A percentile compares a stretch with the other conserved stretches of the same genome.
These are phyloP conservation scores for Starmerella riodocensis DNA, from an alignment of 805 yeast genomes.

Conservation along the genomic window DNA sequence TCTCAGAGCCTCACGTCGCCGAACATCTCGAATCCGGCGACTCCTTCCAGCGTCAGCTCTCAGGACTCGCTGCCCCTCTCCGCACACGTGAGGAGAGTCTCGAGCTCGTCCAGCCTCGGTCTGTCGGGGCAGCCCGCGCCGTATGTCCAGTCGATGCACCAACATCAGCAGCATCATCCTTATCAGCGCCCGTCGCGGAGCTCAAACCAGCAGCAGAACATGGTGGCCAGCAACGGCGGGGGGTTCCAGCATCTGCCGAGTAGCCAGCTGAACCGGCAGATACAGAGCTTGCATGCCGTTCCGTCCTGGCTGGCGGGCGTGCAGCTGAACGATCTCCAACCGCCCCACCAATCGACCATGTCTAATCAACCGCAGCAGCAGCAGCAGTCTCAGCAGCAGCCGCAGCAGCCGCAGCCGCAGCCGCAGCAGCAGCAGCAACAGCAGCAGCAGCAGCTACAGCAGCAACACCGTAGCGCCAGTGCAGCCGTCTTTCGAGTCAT, in stretches of 20 bases:
- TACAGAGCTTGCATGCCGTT: conserved; percentile 9
- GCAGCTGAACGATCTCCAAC: neutral
- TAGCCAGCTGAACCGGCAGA: conserved; percentile 8
- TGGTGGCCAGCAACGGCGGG: neutral
- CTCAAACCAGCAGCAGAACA: neutral
- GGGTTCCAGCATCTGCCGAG: conserved; percentile 1
- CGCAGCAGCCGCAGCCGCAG: neutral
- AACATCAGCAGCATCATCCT: conserved; percentile 3
- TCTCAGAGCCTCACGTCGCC: neutral
- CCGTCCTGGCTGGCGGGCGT: conserved; percentile 15
- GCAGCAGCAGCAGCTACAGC: neutral
- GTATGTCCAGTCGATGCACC: conserved; percentile 2
- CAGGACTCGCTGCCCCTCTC: conserved; percentile 1
- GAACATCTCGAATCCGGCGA: neutral
- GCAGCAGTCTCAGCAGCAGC: neutral
- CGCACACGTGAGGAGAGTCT: neutral
- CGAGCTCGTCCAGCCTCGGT: neutral
- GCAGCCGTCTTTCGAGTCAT: conserved; percentile 75
- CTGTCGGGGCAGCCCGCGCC: neutral
- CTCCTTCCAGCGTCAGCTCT: conserved; percentile 2
- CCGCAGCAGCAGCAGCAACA: neutral
- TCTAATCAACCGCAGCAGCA: too few species aligned
- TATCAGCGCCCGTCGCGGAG: conserved; percentile 2
- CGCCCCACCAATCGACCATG: too few species aligned
- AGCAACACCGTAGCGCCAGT: neutral